These are phyloP conservation scores for Phytophthora tentaculata DNA, from an alignment of 352 stramenopile species.

Conservation along the genomic window DNA sequence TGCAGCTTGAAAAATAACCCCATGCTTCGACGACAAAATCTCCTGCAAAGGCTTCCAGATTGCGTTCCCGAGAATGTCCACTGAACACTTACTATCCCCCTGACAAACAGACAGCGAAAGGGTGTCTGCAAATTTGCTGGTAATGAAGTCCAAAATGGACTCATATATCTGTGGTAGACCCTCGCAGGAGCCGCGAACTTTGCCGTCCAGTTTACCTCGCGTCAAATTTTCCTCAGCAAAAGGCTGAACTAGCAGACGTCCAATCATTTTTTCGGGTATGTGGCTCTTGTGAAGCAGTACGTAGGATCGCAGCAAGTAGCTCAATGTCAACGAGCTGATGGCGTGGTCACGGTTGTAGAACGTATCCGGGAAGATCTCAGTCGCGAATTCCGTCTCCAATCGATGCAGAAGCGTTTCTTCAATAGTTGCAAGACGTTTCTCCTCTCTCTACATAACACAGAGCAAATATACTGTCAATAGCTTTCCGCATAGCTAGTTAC, in stretches of 20 bases:
- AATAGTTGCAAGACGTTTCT: conserved; percentile 71
- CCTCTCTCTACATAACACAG: conserved; percentile 51
- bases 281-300: conserved; percentile 76
- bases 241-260: conserved; percentile 71
- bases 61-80: conserved; percentile 82
- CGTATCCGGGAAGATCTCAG: conserved; percentile 87
- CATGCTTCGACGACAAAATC: conserved; percentile 70
- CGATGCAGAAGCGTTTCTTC: conserved; percentile 75
- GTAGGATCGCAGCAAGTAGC: conserved; percentile 78
- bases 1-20: conserved; percentile 83
- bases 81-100: conserved; percentile 63
- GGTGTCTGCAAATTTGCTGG: conserved; percentile 68
- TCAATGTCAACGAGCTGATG: conserved; percentile 68
- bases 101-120: conserved; percentile 73
- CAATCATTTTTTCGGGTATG: conserved; percentile 86
- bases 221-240: conserved; percentile 85
- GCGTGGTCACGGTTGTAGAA: conserved; percentile 86
- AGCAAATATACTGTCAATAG: background rate
- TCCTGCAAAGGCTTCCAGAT: conserved; percentile 85
- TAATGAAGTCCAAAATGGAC: conserved; percentile 74
- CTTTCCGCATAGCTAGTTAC: background rate
- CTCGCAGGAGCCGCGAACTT: conserved; percentile 77
- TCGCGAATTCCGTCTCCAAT: conserved; percentile 87
- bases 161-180: conserved; percentile 78
- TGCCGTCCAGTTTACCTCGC: conserved; percentile 75